A percentile compares a stretch with the other conserved stretches of the same genome.
phyloP scores from a whole-genome alignment of 345 rosid species.

The Leavenworthia alabamica region DNA sequence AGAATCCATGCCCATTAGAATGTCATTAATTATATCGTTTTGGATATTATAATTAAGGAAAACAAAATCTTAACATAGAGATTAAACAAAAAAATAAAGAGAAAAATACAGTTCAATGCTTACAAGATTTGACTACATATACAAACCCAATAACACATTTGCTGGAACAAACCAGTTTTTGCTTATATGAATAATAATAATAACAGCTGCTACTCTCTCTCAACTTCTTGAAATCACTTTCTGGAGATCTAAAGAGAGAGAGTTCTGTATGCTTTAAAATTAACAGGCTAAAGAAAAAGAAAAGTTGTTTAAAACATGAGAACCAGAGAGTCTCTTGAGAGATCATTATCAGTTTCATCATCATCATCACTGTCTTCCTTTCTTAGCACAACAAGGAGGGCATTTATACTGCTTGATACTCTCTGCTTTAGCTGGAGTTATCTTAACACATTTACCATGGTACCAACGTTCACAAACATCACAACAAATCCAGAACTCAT shows the following conservation, averaged over 20 bases:
- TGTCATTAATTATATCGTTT: no score
- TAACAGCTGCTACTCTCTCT: no score
- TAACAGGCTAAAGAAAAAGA: slow-evolving; percentile 14
- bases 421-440: slow-evolving; percentile 79
- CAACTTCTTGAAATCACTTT: no score
- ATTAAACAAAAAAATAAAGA: no score
- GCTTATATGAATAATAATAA: slow-evolving; percentile 9
- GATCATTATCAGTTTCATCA: slow-evolving; percentile 1
- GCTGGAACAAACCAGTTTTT: slow-evolving; percentile 1
- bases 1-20: no score
- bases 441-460: slow-evolving; percentile 81
- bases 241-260: slow-evolving; percentile 21
- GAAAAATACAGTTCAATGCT: slow-evolving; percentile 14
- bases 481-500: slow-evolving; percentile 84
- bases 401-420: slow-evolving; percentile 81
- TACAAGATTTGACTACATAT: slow-evolving; percentile 14
- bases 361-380: slow-evolving; percentile 43
- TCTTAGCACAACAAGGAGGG: slow-evolving; percentile 79
- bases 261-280: slow-evolving; percentile 26
- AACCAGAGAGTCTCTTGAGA: slow-evolving; percentile 10
- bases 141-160: slow-evolving; percentile 23
- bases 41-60: no score
- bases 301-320: slow-evolving; percentile 21
- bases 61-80: no score
- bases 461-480: slow-evolving; percentile 81